phyloP scores from a whole-genome alignment of 2,329 filamentous ascomycete genomes.

The Aspergillus nomiae region DNA sequence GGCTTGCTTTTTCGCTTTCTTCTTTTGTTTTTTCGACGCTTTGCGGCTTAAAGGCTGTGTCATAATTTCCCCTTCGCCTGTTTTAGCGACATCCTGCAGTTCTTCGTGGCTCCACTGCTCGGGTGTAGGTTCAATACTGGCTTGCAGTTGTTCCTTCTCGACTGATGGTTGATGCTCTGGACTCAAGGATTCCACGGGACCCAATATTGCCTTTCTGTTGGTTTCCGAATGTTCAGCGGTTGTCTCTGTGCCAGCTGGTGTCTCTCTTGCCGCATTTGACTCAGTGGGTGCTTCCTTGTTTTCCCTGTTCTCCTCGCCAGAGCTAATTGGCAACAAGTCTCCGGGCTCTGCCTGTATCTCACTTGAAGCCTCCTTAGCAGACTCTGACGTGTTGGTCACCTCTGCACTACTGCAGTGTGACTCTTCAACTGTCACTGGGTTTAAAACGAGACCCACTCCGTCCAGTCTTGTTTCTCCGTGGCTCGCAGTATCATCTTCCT shows the following conservation, averaged over 20 bases:
- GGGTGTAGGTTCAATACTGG: background rate
- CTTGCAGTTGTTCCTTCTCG: conserved; percentile 5
- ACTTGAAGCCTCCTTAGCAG: background rate
- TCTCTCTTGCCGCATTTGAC: conserved; percentile 8
- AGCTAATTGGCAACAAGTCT: conserved; percentile 7
- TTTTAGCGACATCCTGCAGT: background rate
- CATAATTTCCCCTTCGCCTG: background rate
- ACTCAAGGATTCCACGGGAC: background rate
- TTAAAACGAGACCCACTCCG: background rate
- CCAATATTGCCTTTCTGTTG: background rate
- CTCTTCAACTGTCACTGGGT: background rate
- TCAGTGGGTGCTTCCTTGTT: conserved; percentile 25
- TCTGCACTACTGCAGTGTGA: background rate
- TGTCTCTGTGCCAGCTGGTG: background rate
- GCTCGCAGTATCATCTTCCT: background rate
- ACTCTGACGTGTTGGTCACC: background rate
- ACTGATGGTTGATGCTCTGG: background rate
- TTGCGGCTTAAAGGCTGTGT: conserved; percentile 1
- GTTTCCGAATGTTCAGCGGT: background rate
- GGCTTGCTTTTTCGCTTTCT: conserved; percentile 10
- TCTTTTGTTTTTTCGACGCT: conserved; percentile 8
- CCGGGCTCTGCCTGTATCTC: conserved; percentile 9
- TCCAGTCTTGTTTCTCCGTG: background rate
- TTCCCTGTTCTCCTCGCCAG: conserved; percentile 32
- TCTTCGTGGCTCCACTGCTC: background rate